Base-by-base conservation (phyloP, 1,284 basidiomycete genomes). In the Trametes polyzona region DNA sequence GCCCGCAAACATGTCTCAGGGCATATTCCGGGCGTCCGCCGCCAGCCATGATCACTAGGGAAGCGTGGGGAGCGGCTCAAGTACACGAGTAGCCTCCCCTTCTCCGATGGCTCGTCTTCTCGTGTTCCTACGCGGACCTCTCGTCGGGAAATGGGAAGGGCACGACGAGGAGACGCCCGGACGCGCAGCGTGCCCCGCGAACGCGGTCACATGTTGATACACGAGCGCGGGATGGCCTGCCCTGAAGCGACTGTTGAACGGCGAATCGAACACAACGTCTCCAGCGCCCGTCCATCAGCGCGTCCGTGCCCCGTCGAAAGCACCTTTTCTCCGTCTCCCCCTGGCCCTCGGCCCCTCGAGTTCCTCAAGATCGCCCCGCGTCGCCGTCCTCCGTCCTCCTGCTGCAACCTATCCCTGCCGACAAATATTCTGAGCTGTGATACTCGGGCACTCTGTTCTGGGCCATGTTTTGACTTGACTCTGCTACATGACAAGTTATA, bases 141-240 rank as follows among this genome's bases (percentile, higher is more conserved):
- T n/a, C n/a, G n/a, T n/a, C n/a, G n/a, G n/a, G n/a, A n/a, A n/a
- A n/a, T n/a, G n/a, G n/a, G n/a, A n/a, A n/a, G n/a, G n/a, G n/a
- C n/a, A n/a, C n/a, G n/a, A n/a, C n/a, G n/a, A n/a, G n/a, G n/a
- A n/a, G n/a, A n/a, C n/a, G n/a, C n/a, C n/a, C n/a, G n/a, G n/a
- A n/a, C n/a, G n/a, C n/a, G n/a, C n/a, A n/a, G n/a, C n/a, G n/a
- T n/a, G n/a, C n/a, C n/a, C n/a, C n/a, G n/a, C n/a, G n/a, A n/a
- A 55, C 61, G 55, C 61, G 61, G 53, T 59, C 61, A 63, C 61
- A 58, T 63, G 61, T 42, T 47, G 52, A 57, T 59, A 63, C 61
- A 58, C 61, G 61, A 56, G 29, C 58, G 61, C 61, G 61, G 44
- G 37, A 21, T 12, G 24, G 46, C 61, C 58, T 59, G 61, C 61